Evolutionary conservation across 2,329 filamentous ascomycete genomes (phyloP).

Genomic region (Tothia fuscella): DNA sequence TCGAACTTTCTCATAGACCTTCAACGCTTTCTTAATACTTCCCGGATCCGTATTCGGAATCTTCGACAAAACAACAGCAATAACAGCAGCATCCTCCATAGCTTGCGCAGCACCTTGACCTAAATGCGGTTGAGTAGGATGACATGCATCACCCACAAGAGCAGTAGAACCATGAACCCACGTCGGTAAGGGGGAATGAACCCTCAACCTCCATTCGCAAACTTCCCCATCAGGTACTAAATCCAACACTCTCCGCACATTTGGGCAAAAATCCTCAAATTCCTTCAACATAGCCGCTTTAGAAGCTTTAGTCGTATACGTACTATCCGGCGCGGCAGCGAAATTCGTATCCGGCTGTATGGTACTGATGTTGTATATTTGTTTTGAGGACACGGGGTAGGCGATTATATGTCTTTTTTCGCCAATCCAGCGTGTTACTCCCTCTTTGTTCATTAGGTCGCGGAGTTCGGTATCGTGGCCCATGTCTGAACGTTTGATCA

Average conservation of each 20-base stretch:
- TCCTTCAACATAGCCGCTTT: conserved; percentile 49
- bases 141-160: conserved; percentile 48
- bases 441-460: conserved; percentile 53
- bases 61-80: conserved; percentile 39
- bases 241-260: conserved; percentile 47
- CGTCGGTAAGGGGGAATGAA: conserved; percentile 48
- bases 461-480: conserved; percentile 53
- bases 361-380: conserved; percentile 55
- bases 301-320: conserved; percentile 51
- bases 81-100: conserved; percentile 50
- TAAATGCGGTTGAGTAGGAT: conserved; percentile 52
- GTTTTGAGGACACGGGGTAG: conserved; percentile 58
- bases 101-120: conserved; percentile 54
- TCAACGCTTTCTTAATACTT: conserved; percentile 40
- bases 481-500: conserved; percentile 59
- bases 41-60: conserved; percentile 34
- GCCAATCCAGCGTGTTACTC: conserved; percentile 65
- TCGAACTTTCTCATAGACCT: conserved; percentile 43
- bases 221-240: conserved; percentile 53
- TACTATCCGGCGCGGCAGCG: conserved; percentile 44
- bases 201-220: conserved; percentile 53
- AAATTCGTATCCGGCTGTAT: conserved; percentile 50
- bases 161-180: conserved; percentile 45
- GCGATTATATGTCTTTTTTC: conserved; percentile 65
- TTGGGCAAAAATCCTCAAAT: conserved; percentile 49